These are phyloP conservation scores for Stagonosporopsis rhizophila DNA, from an alignment of 2,329 filamentous ascomycete genomes.

Conservation along the genomic window DNA sequence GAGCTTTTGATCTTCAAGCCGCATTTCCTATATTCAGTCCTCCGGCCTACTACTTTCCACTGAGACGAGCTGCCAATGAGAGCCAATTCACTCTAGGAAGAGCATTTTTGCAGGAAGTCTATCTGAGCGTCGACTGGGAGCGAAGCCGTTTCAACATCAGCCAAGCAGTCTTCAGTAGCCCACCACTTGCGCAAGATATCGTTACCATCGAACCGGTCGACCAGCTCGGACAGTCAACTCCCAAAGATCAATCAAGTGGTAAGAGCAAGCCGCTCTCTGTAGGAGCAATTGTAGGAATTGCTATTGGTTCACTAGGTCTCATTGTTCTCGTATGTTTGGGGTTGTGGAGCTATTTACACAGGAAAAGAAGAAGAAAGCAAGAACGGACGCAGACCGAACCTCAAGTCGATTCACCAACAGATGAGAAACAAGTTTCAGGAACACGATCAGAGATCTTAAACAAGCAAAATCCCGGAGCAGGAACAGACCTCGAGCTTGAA, in stretches of 20 bases:
- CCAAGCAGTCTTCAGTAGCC: constrained; percentile 41
- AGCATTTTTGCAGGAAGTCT: constrained; percentile 71
- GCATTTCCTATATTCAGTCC: neutral
- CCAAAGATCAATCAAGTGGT: neutral
- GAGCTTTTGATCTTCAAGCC: neutral
- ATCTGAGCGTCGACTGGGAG: constrained; percentile 55
- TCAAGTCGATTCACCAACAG: neutral
- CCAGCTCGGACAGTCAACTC: neutral
- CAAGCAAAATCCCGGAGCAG: neutral
- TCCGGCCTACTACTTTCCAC: neutral
- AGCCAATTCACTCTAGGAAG: constrained; percentile 53
- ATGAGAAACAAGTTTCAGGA: neutral
- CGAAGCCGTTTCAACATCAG: constrained; percentile 53
- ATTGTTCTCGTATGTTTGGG: neutral
- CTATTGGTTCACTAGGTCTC: neutral
- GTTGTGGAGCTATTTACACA: neutral
- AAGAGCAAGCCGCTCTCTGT: neutral
- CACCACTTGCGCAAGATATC: constrained; percentile 31
- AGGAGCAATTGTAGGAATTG: neutral
- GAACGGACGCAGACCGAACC: neutral
- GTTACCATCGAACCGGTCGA: constrained; percentile 23
- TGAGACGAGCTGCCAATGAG: neutral
- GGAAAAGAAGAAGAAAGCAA: neutral
- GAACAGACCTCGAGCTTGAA: neutral
- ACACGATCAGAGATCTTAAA: neutral